Evolutionary conservation across 345 rosid genomes (phyloP).

Genomic region (Populus simonii): DNA sequence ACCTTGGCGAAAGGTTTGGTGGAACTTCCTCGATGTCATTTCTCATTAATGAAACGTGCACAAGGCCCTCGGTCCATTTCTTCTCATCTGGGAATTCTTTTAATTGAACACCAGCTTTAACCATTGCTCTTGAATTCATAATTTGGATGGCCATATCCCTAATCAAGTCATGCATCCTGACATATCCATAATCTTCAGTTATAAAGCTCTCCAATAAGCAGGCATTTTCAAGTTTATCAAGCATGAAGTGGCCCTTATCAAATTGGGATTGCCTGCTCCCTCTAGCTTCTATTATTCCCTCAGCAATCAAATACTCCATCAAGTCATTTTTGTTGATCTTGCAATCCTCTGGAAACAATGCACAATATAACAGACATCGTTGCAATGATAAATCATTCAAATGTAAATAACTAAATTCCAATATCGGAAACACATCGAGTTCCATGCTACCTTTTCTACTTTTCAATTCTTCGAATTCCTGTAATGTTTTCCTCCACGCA

Average conservation of each 20-base stretch:
- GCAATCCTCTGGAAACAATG: constrained; percentile 16
- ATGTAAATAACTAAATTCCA: constrained; percentile 5
- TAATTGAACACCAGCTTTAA: not conserved
- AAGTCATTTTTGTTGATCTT: not conserved
- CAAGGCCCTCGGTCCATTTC: not conserved
- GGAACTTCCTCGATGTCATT: not conserved
- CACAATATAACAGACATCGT: constrained; percentile 22
- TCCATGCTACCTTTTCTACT: not conserved
- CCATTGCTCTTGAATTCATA: not conserved
- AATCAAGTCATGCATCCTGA: constrained; percentile 1
- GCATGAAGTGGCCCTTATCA: constrained; percentile 9
- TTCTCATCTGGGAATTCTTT: not conserved
- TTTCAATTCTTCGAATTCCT: not conserved
- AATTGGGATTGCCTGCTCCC: not conserved
- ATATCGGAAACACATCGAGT: not conserved
- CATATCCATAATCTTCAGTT: not conserved
- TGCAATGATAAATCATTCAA: constrained; percentile 4
- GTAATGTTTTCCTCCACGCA: constrained; percentile 17
- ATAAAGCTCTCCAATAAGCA: not conserved
- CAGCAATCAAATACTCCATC: constrained; percentile 15
- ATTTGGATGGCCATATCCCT: constrained; percentile 4
- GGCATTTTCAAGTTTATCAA: constrained; percentile 9
- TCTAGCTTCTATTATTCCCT: constrained; percentile 15
- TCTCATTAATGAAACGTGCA: not conserved
- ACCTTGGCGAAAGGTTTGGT: not conserved